Conservation (phyloP, 345 rosid genomes). For the Camelina hispida region DNA sequence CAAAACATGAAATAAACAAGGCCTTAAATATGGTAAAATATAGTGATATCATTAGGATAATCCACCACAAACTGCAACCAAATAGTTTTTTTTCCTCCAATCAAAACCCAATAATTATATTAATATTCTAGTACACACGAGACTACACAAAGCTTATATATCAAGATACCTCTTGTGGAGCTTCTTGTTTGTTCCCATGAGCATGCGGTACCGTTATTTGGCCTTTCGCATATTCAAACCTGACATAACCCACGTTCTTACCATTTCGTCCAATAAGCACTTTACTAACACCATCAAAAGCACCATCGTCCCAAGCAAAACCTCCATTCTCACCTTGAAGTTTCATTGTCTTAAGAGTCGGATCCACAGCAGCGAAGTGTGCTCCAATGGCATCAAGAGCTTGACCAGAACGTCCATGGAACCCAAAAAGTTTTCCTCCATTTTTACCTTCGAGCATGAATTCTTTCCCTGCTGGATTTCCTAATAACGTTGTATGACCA, state of each 20-base stretch:
- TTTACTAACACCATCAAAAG: conserved; percentile 37
- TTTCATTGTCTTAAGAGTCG: conserved; percentile 30
- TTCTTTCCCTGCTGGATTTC: conserved; percentile 11
- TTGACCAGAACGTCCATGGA: conserved; percentile 40
- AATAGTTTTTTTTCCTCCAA: background rate
- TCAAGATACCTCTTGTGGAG: conserved; percentile 28
- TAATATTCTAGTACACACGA: background rate
- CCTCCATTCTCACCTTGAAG: conserved; percentile 39
- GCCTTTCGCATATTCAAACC: conserved; percentile 43
- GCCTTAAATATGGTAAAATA: too few species aligned
- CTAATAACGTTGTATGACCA: background rate
- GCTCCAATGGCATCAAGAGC: conserved; percentile 40
- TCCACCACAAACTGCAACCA: conserved; percentile 32
- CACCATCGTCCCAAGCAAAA: conserved; percentile 41
- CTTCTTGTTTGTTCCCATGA: conserved; percentile 32
- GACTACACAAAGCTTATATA: background rate
- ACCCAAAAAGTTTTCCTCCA: conserved; percentile 41
- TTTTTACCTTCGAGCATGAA: conserved; percentile 30
- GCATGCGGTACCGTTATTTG: conserved; percentile 26
- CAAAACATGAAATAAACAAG: too few species aligned
- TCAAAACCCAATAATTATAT: background rate
- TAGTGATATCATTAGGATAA: conserved; percentile 44
- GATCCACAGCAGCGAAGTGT: conserved; percentile 19
- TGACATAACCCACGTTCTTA: conserved; percentile 15
- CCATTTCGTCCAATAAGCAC: conserved; percentile 27